These are phyloP conservation scores for Monotropa hypopitys DNA, from an alignment of 179 eudicot genomes.

Conservation along the genomic window DNA sequence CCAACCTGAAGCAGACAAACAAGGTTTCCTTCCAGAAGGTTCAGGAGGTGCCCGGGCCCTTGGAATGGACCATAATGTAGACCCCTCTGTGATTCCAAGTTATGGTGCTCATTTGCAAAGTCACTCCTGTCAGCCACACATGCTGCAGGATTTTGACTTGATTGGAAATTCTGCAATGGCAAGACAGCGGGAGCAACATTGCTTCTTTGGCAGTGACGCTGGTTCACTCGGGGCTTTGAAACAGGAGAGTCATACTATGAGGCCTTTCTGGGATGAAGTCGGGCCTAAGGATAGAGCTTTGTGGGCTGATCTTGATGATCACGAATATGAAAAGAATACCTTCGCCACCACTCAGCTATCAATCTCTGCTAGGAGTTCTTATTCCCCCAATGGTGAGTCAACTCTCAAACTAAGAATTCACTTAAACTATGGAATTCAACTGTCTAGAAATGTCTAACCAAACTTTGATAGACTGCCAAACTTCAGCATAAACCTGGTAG, in stretches of 20 bases:
- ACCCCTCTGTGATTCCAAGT: conserved; percentile 16
- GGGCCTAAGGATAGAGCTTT: conserved; percentile 31
- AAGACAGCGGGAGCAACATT: conserved; percentile 30
- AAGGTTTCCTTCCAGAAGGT: conserved; percentile 27
- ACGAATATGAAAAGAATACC: conserved; percentile 22
- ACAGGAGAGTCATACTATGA: conserved; percentile 26
- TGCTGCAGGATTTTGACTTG: conserved; percentile 16
- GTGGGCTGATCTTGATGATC: conserved; percentile 34
- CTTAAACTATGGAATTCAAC: too few relatives aligned
- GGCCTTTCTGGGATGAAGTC: conserved; percentile 34
- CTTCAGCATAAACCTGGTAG: too few relatives aligned
- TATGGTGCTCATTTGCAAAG: conserved; percentile 18
- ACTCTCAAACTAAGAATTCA: neutral
- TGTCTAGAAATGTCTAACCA: too few relatives aligned
- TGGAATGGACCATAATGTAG: conserved; percentile 15
- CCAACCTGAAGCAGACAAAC: conserved; percentile 22
- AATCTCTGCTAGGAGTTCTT: conserved; percentile 21
- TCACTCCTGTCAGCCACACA: conserved; percentile 12
- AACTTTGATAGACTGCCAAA: too few relatives aligned
- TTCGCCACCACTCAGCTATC: conserved; percentile 39
- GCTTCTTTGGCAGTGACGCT: conserved; percentile 32
- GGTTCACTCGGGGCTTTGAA: conserved; percentile 19
- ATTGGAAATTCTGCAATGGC: conserved; percentile 16
- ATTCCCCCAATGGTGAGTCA: conserved; percentile 23
- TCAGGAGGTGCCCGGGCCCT: conserved; percentile 16